Evolutionary conservation across 2,329 filamentous ascomycete species (phyloP).

Genomic region (Ceratocystis variospora): DNA sequence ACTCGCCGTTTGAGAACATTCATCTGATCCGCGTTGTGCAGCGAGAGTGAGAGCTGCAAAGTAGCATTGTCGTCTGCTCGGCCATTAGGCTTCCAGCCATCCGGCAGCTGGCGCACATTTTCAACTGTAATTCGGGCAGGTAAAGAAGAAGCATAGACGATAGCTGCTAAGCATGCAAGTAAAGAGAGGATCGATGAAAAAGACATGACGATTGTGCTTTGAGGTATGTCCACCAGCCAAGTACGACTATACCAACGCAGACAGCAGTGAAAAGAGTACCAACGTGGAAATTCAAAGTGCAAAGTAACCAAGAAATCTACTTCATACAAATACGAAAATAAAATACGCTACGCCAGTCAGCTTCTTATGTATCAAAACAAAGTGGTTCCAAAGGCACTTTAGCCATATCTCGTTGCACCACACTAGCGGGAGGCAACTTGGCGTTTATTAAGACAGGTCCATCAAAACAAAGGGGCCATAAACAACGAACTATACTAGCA

Average conservation of each 20-base stretch:
- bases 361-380: background rate
- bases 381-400: background rate
- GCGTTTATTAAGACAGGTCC: background rate
- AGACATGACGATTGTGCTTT: slow-evolving; percentile 10
- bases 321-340: background rate
- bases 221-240: background rate
- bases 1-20: slow-evolving; percentile 16
- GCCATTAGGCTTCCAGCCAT: slow-evolving; percentile 17
- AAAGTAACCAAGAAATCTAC: background rate
- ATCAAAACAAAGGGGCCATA: background rate
- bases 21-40: slow-evolving; percentile 18
- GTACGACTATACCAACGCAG: background rate
- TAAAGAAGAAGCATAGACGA: slow-evolving; percentile 11
- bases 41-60: slow-evolving; percentile 19
- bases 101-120: slow-evolving; percentile 15
- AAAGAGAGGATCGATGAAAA: slow-evolving; percentile 15
- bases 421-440: slow-evolving; percentile 5
- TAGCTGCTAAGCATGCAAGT: slow-evolving; percentile 9
- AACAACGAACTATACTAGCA: background rate
- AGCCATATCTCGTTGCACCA: background rate
- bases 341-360: background rate
- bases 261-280: background rate
- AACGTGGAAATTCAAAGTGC: background rate
- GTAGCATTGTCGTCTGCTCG: slow-evolving; percentile 3
- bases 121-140: slow-evolving; percentile 16